Conservation (phyloP, 495 filamentous ascomycete species). For the Staphylotrichum longicolle region DNA sequence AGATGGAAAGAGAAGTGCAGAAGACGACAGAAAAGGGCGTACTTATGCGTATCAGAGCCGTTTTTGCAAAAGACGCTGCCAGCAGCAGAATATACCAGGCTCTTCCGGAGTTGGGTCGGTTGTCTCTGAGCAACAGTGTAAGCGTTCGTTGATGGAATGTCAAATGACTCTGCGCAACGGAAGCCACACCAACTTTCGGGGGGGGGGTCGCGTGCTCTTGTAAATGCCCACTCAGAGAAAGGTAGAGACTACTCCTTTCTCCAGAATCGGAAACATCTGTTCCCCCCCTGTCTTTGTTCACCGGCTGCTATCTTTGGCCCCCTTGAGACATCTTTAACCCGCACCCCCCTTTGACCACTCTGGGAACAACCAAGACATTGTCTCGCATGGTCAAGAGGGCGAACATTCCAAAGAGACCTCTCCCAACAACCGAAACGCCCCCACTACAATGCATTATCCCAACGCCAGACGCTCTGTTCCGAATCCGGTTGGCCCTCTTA, state of each 20-base stretch:
- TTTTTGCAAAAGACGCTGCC: conserved; percentile 14
- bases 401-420: background rate
- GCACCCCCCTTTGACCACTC: conserved; percentile 7
- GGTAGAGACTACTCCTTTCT: background rate
- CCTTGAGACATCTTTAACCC: conserved; percentile 3
- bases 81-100: conserved; percentile 20
- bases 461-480: background rate
- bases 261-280: conserved; percentile 10
- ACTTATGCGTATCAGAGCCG: conserved; percentile 7
- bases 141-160: conserved; percentile 10
- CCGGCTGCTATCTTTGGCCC: conserved; percentile 20
- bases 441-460: conserved; percentile 9
- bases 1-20: conserved; percentile 6
- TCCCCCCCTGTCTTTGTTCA: conserved; percentile 15
- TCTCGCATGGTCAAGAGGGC: background rate
- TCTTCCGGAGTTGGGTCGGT: conserved; percentile 14
- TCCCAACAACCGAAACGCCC: background rate
- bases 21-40: conserved; percentile 7
- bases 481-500: conserved; percentile 21
- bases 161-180: background rate
- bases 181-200: background rate
- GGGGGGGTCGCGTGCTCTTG: conserved; percentile 19
- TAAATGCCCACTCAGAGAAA: background rate
- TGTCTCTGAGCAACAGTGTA: conserved; percentile 3
- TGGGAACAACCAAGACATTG: conserved; percentile 25